Conservation (phyloP, 1,139 yeast species). For the Lodderomyces orthopsilosis region DNA sequence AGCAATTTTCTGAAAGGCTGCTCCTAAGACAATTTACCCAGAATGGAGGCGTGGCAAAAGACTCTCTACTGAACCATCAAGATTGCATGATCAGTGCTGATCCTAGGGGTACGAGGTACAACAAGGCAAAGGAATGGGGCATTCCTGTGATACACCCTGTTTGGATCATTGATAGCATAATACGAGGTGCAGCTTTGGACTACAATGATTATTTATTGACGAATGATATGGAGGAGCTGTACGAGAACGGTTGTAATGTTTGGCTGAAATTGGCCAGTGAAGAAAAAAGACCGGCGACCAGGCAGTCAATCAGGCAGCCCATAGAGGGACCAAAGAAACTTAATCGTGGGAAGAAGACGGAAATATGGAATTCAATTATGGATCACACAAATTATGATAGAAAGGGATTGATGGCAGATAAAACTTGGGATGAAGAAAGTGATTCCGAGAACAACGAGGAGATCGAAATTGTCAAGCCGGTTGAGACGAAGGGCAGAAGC, state of each 20-base stretch:
- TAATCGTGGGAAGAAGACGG: slow-evolving; percentile 19
- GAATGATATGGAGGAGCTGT: slow-evolving; percentile 22
- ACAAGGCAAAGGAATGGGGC: slow-evolving; percentile 64
- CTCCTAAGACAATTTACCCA: slow-evolving; percentile 35
- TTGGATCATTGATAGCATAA: slow-evolving; percentile 67
- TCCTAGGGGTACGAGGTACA: slow-evolving; percentile 57
- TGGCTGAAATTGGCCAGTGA: slow-evolving; percentile 33
- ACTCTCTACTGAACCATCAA: slow-evolving; percentile 52
- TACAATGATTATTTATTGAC: slow-evolving; percentile 40
- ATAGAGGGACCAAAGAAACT: slow-evolving; percentile 2
- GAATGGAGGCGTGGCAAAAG: slow-evolving; percentile 60
- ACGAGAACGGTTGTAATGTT: slow-evolving; percentile 49
- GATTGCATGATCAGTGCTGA: slow-evolving; percentile 55
- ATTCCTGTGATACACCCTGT: slow-evolving; percentile 70
- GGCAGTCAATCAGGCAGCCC: slow-evolving; percentile 1
- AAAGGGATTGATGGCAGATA: slow-evolving; percentile 17
- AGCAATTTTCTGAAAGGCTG: slow-evolving; percentile 24
- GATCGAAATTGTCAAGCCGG: neutral
- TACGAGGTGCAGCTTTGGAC: slow-evolving; percentile 59
- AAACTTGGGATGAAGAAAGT: slow-evolving; percentile 27
- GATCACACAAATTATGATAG: slow-evolving; percentile 20
- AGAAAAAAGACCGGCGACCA: slow-evolving; percentile 12
- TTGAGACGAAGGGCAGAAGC: slow-evolving; percentile 3
- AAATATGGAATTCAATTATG: slow-evolving; percentile 55
- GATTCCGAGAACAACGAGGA: slow-evolving; percentile 11